phyloP scores from a whole-genome alignment of 2,329 filamentous ascomycete species.

The Lachnellula cervina region DNA sequence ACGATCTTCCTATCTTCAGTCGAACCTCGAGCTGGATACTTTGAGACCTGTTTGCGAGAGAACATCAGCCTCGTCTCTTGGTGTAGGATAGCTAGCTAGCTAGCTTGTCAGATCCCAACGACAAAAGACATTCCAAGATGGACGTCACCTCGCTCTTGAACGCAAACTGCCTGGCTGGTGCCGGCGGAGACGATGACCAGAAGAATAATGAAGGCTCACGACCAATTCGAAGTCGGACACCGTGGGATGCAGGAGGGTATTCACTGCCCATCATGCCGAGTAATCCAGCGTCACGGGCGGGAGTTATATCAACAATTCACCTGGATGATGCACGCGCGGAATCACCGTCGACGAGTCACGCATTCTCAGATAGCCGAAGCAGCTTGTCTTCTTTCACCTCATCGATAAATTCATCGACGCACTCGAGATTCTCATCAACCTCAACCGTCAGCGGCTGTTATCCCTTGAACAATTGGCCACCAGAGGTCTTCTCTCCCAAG shows the following conservation, averaged over 20 bases:
- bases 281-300: conserved; percentile 16
- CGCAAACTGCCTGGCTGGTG: conserved; percentile 19
- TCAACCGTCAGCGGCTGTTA: conserved; percentile 27
- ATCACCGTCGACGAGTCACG: conserved; percentile 27
- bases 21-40: conserved; percentile 8
- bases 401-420: conserved; percentile 27
- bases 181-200: conserved; percentile 21
- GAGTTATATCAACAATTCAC: conserved; percentile 9
- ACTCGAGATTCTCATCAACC: conserved; percentile 32
- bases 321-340: conserved; percentile 21
- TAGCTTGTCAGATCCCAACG: background rate
- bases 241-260: conserved; percentile 35
- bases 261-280: conserved; percentile 27
- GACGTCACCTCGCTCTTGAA: conserved; percentile 33
- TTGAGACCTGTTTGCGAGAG: conserved; percentile 4
- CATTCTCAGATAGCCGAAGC: conserved; percentile 30
- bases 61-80: background rate
- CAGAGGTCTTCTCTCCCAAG: conserved; percentile 9
- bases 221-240: conserved; percentile 28
- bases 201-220: conserved; percentile 13
- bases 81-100: background rate
- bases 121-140: conserved; percentile 21
- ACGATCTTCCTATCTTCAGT: background rate
- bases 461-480: background rate
- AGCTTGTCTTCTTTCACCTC: conserved; percentile 32